phyloP scores from a whole-genome alignment of 371 early-diverging fungal genomes.

The Thermomucor indicae-seudaticae region DNA sequence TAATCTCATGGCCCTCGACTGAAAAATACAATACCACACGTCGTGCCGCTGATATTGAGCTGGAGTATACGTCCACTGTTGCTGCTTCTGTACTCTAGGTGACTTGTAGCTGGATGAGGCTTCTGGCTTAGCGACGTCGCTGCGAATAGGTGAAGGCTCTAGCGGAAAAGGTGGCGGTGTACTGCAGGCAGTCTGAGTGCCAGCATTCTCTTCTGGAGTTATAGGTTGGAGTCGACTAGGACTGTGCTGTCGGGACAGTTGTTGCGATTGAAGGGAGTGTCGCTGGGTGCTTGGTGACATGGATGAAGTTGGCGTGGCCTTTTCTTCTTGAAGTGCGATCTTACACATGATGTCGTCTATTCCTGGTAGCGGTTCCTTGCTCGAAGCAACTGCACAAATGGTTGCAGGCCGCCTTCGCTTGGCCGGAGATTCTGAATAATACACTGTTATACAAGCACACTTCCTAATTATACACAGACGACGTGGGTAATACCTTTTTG shows the following conservation, averaged over 20 bases:
- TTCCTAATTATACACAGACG: background rate
- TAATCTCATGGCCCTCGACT: no score
- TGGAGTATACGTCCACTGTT: conserved; percentile 3
- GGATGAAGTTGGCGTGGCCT: background rate
- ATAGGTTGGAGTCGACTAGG: conserved; percentile 1
- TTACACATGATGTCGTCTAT: conserved; percentile 35
- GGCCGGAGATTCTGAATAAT: conserved; percentile 2
- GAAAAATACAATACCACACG: conserved; percentile 1
- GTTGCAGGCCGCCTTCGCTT: conserved; percentile 39
- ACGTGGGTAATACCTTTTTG: conserved; percentile 33
- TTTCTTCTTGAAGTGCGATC: conserved; percentile 24
- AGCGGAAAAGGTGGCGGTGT: conserved; percentile 41
- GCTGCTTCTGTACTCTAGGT: conserved; percentile 6
- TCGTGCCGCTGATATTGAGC: conserved; percentile 2
- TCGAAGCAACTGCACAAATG: conserved; percentile 32
- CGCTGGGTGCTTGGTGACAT: conserved; percentile 15
- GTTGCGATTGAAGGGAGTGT: conserved; percentile 8
- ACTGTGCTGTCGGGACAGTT: background rate
- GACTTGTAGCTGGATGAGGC: conserved; percentile 6
- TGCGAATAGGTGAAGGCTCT: conserved; percentile 33
- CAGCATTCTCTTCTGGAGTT: conserved; percentile 9
- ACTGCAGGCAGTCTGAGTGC: no score
- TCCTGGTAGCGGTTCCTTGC: conserved; percentile 30
- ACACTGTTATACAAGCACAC: background rate
- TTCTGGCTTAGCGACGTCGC: conserved; percentile 18